Conservation (phyloP, 805 yeast species). For the Debaryomyces tyrocola region DNA sequence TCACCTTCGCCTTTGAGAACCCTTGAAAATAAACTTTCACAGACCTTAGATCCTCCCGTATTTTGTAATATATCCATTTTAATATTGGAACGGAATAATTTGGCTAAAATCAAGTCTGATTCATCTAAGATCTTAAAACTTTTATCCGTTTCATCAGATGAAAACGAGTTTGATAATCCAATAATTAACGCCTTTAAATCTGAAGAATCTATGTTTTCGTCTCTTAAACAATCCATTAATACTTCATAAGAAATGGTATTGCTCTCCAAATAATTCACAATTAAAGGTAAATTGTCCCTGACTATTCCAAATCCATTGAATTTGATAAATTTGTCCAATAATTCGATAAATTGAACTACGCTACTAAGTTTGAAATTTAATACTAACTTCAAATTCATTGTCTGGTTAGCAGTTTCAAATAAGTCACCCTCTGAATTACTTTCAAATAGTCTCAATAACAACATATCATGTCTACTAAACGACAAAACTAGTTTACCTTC, state of each 20-base stretch:
- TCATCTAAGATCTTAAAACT: not conserved
- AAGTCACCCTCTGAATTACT: conserved; percentile 51
- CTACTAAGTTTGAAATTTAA: conserved; percentile 33
- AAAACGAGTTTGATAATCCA: not conserved
- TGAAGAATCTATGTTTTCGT: not conserved
- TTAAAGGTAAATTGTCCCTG: conserved; percentile 10
- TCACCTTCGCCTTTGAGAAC: conserved; percentile 6
- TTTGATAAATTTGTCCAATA: conserved; percentile 36
- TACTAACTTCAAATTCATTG: conserved; percentile 48
- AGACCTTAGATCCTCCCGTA: not conserved
- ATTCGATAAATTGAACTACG: conserved; percentile 17
- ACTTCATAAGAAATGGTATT: conserved; percentile 3
- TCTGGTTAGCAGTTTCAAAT: conserved; percentile 50
- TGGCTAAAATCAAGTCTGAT: not conserved
- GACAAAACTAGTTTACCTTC: conserved; percentile 20
- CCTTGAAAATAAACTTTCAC: not conserved
- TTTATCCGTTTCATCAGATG: not conserved
- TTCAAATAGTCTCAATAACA: conserved; percentile 31
- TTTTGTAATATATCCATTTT: not conserved
- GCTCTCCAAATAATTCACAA: conserved; percentile 15
- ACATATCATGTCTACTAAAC: conserved; percentile 24
- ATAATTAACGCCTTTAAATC: conserved; percentile 3
- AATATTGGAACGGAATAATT: not conserved
- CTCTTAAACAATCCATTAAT: not conserved
- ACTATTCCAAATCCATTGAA: conserved; percentile 37